Percentiles rank a stretch among this genome's conserved stretches.
Evolutionary conservation across 352 stramenopile species (phyloP).

Genomic region (Globisporangium sylvaticum): DNA sequence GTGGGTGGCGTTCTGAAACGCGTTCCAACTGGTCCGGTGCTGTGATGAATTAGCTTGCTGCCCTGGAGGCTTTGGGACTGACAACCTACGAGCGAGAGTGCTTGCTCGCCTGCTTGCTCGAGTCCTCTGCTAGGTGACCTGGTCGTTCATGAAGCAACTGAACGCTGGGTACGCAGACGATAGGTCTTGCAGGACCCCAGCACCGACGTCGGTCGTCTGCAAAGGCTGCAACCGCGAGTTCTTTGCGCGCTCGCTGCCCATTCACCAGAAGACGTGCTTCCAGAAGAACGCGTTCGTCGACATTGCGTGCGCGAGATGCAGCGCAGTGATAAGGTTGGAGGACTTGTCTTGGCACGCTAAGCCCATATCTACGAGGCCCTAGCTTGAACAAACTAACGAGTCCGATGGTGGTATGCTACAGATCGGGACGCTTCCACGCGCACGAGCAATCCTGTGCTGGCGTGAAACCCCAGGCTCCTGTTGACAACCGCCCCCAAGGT

Average conservation of each 20-base stretch:
- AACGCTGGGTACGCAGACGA: too few relatives aligned
- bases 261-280: conserved; percentile 74
- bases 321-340: conserved; percentile 24
- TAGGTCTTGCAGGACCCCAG: not conserved
- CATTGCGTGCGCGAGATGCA: conserved; percentile 42
- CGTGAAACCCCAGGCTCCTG: not conserved
- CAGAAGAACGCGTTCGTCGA: conserved; percentile 55
- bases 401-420: conserved; percentile 3
- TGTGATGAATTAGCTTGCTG: too few relatives aligned
- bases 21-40: too few relatives aligned
- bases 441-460: conserved; percentile 24
- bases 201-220: conserved; percentile 33
- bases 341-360: too few relatives aligned
- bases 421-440: conserved; percentile 23
- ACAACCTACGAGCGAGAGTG: too few relatives aligned
- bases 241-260: conserved; percentile 56
- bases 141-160: not conserved
- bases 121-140: too few relatives aligned
- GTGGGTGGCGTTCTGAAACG: too few relatives aligned
- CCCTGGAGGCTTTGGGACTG: too few relatives aligned
- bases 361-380: not conserved
- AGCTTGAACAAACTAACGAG: not conserved
- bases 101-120: too few relatives aligned
- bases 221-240: conserved; percentile 47
- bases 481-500: not conserved